A percentile compares a stretch with the other conserved stretches of the same genome.
Conservation (phyloP, 192 early-diverging fungal genomes). For the Paraglomus occultum region DNA sequence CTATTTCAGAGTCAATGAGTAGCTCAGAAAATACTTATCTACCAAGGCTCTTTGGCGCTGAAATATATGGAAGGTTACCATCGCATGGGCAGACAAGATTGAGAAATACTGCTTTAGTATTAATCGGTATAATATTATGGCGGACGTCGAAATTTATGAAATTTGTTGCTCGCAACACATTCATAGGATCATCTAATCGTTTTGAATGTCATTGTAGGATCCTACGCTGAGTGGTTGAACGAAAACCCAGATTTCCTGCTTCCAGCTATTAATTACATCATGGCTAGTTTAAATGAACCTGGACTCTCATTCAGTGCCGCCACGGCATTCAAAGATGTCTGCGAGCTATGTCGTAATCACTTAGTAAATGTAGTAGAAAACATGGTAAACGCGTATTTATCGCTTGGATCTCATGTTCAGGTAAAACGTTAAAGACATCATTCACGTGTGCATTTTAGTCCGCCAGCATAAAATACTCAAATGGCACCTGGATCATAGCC, state of each 20-base stretch:
- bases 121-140: constrained; percentile 40
- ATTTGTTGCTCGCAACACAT: constrained; percentile 24
- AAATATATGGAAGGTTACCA: constrained; percentile 51
- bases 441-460: constrained; percentile 33
- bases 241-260: constrained; percentile 57
- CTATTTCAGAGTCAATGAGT: constrained; percentile 65
- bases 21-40: constrained; percentile 50
- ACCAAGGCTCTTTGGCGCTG: constrained; percentile 56
- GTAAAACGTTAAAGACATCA: constrained; percentile 30
- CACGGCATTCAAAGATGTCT: constrained; percentile 64
- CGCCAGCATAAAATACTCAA: neutral
- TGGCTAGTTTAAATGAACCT: constrained; percentile 56
- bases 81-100: constrained; percentile 39
- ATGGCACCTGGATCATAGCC: constrained; percentile 11
- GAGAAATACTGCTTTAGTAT: constrained; percentile 43
- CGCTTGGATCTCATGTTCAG: constrained; percentile 44
- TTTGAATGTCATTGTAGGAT: constrained; percentile 46
- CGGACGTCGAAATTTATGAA: neutral
- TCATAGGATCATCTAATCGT: constrained; percentile 19
- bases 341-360: constrained; percentile 67
- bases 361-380: constrained; percentile 55
- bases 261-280: constrained; percentile 59
- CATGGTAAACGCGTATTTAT: constrained; percentile 58
- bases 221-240: constrained; percentile 69
- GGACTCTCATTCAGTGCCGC: constrained; percentile 59